A percentile compares a stretch with the other conserved stretches of the same genome.
These are phyloP conservation scores for Colletotrichum incanum DNA, from an alignment of 2,329 filamentous ascomycete genomes.

Conservation along the genomic window DNA sequence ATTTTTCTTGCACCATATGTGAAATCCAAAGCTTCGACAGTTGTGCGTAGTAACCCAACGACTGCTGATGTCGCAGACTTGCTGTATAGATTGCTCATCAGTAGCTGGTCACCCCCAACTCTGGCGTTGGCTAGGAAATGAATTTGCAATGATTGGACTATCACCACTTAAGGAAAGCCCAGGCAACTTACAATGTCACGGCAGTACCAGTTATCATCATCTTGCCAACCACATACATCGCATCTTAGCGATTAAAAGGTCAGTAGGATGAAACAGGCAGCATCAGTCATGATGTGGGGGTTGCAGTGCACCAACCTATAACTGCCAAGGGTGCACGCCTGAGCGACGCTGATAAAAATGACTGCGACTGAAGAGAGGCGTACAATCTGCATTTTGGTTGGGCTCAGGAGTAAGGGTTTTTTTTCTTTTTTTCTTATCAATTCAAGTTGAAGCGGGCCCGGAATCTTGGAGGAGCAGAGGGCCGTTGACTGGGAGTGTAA, in stretches of 20 bases:
- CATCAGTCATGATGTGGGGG: neutral
- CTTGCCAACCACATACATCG: neutral
- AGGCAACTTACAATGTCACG: neutral
- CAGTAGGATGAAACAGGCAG: neutral
- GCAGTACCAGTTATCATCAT: neutral
- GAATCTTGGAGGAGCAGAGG: too few relatives aligned
- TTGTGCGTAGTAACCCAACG: conserved; percentile 3
- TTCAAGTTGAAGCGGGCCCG: too few relatives aligned
- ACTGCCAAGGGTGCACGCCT: neutral
- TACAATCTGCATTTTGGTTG: too few relatives aligned
- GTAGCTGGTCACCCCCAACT: neutral
- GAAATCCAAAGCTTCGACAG: neutral
- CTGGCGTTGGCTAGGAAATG: neutral
- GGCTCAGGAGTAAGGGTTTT: too few relatives aligned
- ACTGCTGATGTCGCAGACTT: neutral
- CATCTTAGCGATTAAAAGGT: neutral
- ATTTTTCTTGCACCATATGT: conserved; percentile 6
- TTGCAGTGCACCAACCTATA: neutral
- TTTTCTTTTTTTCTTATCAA: too few relatives aligned
- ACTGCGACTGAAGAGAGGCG: too few relatives aligned
- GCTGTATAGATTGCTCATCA: neutral
- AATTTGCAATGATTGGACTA: neutral
- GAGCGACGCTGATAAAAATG: too few relatives aligned
- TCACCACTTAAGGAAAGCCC: neutral
- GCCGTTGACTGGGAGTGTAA: too few relatives aligned